phyloP scores from a whole-genome alignment of 345 rosid species.

The Arabis alpina region DNA sequence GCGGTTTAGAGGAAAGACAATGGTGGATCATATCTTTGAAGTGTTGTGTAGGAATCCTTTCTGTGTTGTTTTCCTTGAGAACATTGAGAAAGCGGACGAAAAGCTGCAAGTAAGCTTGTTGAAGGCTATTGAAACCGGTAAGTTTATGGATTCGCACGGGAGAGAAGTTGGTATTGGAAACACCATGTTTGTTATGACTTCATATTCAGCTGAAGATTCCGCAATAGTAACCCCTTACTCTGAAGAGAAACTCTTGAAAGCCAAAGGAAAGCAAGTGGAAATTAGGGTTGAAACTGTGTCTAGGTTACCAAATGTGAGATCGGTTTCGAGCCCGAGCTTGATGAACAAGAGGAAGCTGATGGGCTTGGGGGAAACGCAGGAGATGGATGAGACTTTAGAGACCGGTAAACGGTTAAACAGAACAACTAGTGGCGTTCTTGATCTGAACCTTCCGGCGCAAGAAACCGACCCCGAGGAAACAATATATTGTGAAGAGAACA shows the following conservation, averaged over 20 bases:
- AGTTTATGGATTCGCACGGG: constrained; percentile 66
- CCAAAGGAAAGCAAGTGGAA: constrained; percentile 54
- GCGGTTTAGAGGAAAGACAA: constrained; percentile 65
- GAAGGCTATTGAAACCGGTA: constrained; percentile 60
- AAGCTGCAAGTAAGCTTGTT: constrained; percentile 53
- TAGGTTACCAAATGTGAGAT: constrained; percentile 17
- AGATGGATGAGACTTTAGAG: constrained; percentile 40
- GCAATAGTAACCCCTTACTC: constrained; percentile 37
- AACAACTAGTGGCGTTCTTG: constrained; percentile 49
- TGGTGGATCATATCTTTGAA: constrained; percentile 63
- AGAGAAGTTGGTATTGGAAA: constrained; percentile 63
- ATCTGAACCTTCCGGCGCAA: constrained; percentile 75
- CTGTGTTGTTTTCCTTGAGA: constrained; percentile 73
- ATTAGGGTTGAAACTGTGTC: constrained; percentile 49
- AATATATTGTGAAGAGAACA: constrained; percentile 38
- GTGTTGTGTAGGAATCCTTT: constrained; percentile 63
- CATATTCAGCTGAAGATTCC: constrained; percentile 38
- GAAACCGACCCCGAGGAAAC: constrained; percentile 45
- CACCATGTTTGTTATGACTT: constrained; percentile 62
- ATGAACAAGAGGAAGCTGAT: constrained; percentile 60
- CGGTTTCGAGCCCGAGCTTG: constrained; percentile 20
- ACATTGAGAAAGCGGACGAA: constrained; percentile 70
- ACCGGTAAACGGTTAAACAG: constrained; percentile 51
- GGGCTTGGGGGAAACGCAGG: constrained; percentile 41
- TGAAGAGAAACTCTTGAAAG: constrained; percentile 57